A percentile compares a stretch with the other conserved stretches of the same genome.
Conservation (phyloP, 2,329 filamentous ascomycete species). For the Verticillium zaregamsianum region DNA sequence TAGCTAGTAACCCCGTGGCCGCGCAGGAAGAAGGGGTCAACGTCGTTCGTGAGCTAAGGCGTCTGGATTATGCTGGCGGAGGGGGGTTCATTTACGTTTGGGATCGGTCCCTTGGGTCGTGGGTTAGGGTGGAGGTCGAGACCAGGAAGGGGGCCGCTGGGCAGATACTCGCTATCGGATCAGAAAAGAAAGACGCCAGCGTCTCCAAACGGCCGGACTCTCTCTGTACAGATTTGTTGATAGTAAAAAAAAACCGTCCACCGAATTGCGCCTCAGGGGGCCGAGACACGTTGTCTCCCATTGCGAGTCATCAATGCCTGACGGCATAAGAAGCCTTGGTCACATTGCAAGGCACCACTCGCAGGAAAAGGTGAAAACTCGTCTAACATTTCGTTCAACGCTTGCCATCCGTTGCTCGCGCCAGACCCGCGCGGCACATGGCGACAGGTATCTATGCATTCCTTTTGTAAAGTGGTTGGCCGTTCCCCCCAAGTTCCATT, state of each 20-base stretch:
- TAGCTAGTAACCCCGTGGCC: slow-evolving; percentile 17
- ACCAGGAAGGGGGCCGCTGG: too few relatives aligned
- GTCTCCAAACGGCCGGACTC: background rate
- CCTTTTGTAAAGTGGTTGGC: background rate
- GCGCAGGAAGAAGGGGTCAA: background rate
- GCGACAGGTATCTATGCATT: background rate
- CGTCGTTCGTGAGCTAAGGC: background rate
- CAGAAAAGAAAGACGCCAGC: background rate
- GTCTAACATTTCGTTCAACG: too few relatives aligned
- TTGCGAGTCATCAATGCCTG: too few relatives aligned
- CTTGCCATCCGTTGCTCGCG: too few relatives aligned
- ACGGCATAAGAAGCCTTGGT: too few relatives aligned
- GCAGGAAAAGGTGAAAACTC: too few relatives aligned
- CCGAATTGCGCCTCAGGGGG: background rate
- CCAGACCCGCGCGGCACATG: too few relatives aligned
- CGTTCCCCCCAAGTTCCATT: background rate
- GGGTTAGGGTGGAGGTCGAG: too few relatives aligned
- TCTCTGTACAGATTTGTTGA: background rate
- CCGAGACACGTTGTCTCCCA: too few relatives aligned
- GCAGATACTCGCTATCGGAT: background rate
- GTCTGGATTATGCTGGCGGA: background rate
- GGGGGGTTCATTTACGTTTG: background rate
- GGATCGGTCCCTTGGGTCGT: background rate
- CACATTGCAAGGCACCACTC: too few relatives aligned
- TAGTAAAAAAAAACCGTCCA: background rate